Base-by-base conservation (phyloP, 2,329 filamentous ascomycete species). In the Fusarium graminum region DNA sequence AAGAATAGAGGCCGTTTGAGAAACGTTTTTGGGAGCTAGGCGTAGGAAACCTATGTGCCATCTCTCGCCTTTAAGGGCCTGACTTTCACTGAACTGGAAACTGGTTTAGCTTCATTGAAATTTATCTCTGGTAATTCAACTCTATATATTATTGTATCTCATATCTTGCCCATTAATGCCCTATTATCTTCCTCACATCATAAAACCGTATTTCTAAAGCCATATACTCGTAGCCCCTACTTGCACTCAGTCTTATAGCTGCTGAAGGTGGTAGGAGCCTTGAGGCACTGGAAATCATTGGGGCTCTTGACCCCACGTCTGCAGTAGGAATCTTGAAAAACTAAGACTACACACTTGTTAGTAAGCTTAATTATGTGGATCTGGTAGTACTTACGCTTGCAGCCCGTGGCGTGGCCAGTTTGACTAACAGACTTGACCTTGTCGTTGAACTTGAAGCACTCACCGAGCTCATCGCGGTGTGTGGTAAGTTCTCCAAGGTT, bases 361-460 rank as follows among this genome's bases (percentile, higher is more conserved):
- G 28, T 16, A 14, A 12, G 6, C 1, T 0, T 1, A 13, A 22
- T 3, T 8, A 2, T 10, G 4, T 1, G 0, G 1, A 12, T 2
- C 0, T 2, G 0, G 2, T 6, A 29, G 2, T 1, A 40, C 38
- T 44, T 9, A 62, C 59, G 49, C 22, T 62, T 61, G 57, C 59
- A 62, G 10, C 41, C 26, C 4, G 22, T 7, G 11, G 38, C 42
- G 19, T 61, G 56, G 2, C 43, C 14, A 34, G 40, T 46, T n/a
- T 61, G 57, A n/a, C 36, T 61, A 7, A 62, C 59, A 3, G 59
- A 62, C 16, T 56, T 55, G 22, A 55, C 39, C 26, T 43, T 43
- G 22, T 60, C 32, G 9, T 12, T 26, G 32, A 62, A 56, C 32
- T 62, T 62, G 30, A 28, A 38, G 29, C 59, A 62, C 30, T 62